Conservation (phyloP, 2,329 filamentous ascomycete species). For the Xylariaceae sp. region DNA sequence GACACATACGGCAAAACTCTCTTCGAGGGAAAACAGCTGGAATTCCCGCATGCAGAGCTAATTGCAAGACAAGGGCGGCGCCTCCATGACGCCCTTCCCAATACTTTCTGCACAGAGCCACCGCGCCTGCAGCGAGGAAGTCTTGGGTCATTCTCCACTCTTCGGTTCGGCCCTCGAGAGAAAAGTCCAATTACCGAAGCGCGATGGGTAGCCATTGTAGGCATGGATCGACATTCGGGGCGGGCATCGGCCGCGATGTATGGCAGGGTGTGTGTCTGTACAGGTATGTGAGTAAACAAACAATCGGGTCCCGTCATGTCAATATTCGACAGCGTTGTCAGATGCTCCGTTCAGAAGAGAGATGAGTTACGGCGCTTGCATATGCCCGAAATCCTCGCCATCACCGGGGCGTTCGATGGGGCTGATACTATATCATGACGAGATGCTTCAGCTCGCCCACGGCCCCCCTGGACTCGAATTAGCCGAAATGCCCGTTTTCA, state of each 20-base stretch:
- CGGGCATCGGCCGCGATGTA: not conserved
- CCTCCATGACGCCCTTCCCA: not conserved
- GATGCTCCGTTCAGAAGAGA: no score
- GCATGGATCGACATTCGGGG: not conserved
- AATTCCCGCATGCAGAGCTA: not conserved
- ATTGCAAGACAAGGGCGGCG: not conserved
- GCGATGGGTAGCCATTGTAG: not conserved
- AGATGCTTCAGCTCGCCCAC: no score
- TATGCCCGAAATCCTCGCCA: no score
- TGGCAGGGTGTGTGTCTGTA: not conserved
- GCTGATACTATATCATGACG: no score
- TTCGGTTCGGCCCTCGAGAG: not conserved
- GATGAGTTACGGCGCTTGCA: no score
- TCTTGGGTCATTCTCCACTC: not conserved
- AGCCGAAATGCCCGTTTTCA: no score
- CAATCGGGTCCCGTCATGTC: not conserved
- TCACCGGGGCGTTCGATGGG: no score
- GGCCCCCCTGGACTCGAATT: no score
- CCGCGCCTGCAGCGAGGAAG: not conserved
- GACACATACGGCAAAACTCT: not conserved
- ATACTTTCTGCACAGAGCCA: not conserved
- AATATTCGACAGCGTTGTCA: no score
- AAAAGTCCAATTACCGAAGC: constrained; percentile 1
- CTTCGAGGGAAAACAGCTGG: not conserved
- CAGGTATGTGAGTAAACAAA: not conserved